A percentile compares a stretch with the other conserved stretches of the same genome.
Conservation (phyloP, 106 monocot species). For the Dioscorea dumetorum region DNA sequence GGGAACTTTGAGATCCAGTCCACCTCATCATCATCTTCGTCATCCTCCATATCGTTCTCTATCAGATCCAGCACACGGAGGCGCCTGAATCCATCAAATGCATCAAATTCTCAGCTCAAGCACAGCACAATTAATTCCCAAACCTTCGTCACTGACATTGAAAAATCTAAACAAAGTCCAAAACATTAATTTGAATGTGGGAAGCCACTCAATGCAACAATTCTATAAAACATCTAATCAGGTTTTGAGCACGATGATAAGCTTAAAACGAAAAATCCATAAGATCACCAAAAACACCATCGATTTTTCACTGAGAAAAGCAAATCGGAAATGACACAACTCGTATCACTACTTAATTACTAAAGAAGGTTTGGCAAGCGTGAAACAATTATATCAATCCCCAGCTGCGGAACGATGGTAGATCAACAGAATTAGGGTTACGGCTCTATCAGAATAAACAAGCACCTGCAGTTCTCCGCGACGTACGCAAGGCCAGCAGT, state of each 20-base stretch:
- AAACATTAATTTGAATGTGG: too few species aligned
- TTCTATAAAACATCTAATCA: too few species aligned
- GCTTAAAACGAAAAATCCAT: too few species aligned
- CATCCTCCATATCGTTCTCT: constrained; percentile 63
- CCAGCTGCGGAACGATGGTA: too few species aligned
- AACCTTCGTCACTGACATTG: too few species aligned
- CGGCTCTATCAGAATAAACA: background rate
- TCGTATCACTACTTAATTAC: background rate
- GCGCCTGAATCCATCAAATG: constrained; percentile 27
- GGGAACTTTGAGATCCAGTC: constrained; percentile 83
- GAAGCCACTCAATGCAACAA: too few species aligned
- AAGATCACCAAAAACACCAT: too few species aligned
- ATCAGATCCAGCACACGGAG: constrained; percentile 73
- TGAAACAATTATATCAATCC: background rate
- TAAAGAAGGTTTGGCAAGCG: background rate
- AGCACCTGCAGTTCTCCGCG: constrained; percentile 67
- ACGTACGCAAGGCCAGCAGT: constrained; percentile 57
- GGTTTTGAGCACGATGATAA: too few species aligned
- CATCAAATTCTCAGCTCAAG: background rate
- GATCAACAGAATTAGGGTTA: background rate
- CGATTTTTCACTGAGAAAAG: background rate
- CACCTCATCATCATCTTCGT: constrained; percentile 19
- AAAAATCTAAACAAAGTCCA: too few species aligned
- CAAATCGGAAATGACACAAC: background rate
- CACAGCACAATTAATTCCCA: too few species aligned